A percentile compares a stretch with the other conserved stretches of the same genome.
Evolutionary conservation across 495 filamentous ascomycete species (phyloP).

Genomic region (Penicillium macrosclerotiorum): DNA sequence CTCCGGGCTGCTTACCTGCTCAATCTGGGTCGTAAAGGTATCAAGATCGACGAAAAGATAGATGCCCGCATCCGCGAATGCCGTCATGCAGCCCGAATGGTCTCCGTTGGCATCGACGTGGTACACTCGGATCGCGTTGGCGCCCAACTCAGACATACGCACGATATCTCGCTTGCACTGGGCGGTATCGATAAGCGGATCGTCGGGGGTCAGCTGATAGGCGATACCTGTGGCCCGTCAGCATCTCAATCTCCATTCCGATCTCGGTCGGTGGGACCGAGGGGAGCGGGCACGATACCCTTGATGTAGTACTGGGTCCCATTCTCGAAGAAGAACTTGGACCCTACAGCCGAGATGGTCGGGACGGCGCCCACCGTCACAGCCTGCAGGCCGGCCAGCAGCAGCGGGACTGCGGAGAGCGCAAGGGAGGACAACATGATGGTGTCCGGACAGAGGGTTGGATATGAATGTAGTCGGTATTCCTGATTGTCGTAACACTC

Average conservation of each 20-base stretch:
- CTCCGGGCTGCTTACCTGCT: conserved; percentile 54
- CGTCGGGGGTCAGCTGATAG: conserved; percentile 63
- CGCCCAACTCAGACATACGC: conserved; percentile 75
- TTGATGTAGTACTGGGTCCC: conserved; percentile 81
- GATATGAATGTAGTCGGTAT: conserved; percentile 1
- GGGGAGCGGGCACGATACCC: conserved; percentile 43
- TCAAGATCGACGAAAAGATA: conserved; percentile 83
- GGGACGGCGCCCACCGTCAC: conserved; percentile 36
- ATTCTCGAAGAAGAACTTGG: conserved; percentile 79
- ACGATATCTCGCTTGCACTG: conserved; percentile 78
- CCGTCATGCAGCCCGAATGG: conserved; percentile 73
- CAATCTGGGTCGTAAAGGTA: conserved; percentile 75
- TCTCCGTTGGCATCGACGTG: conserved; percentile 71
- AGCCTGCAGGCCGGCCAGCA: conserved; percentile 31
- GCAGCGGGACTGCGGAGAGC: conserved; percentile 20
- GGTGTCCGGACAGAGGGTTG: background rate
- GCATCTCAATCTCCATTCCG: conserved; percentile 1
- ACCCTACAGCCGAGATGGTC: conserved; percentile 67
- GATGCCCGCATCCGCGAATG: conserved; percentile 69
- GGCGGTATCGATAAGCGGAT: conserved; percentile 70
- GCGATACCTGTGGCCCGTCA: conserved; percentile 56
- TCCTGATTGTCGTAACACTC: conserved; percentile 7
- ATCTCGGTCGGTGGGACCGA: too few species aligned
- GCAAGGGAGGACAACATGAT: conserved; percentile 27
- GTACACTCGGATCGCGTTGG: conserved; percentile 87